A percentile compares a stretch with the other conserved stretches of the same genome.
These are phyloP conservation scores for Phialocephala sp. DNA, from an alignment of 2,329 filamentous ascomycete species.

Conservation along the genomic window DNA sequence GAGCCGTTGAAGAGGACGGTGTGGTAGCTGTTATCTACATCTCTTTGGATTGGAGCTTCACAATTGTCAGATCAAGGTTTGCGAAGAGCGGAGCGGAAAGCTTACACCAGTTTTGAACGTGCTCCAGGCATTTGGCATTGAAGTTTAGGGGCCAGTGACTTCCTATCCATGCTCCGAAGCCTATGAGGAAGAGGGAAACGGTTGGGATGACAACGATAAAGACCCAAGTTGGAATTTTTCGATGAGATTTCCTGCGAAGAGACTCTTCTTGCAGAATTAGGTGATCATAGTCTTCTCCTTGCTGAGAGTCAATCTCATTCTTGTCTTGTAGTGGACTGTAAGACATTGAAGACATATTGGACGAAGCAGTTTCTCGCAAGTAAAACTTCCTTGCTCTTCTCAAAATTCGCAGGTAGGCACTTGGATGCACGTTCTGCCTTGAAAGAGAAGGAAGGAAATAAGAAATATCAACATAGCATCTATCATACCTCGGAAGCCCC, in stretches of 20 bases:
- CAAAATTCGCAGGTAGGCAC: not conserved
- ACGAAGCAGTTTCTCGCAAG: not conserved
- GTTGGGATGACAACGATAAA: constrained; percentile 22
- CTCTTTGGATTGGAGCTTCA: constrained; percentile 45
- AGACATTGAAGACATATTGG: not conserved
- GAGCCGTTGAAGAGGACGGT: constrained; percentile 56
- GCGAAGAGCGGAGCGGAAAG: not conserved
- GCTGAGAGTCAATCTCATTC: constrained; percentile 26
- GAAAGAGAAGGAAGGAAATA: not conserved
- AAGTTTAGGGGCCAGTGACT: constrained; percentile 19
- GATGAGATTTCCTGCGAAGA: constrained; percentile 10
- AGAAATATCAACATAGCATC: not conserved
- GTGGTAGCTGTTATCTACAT: constrained; percentile 51
- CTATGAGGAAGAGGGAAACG: constrained; percentile 24
- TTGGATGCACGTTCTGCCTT: not conserved
- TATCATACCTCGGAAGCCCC: not conserved
- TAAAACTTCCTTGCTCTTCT: not conserved
- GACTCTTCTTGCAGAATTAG: constrained; percentile 26
- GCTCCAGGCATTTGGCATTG: constrained; percentile 29
- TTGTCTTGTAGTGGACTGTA: constrained; percentile 30
- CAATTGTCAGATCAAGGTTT: constrained; percentile 2
- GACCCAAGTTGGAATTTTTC: constrained; percentile 21
- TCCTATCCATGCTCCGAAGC: constrained; percentile 35
- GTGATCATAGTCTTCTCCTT: constrained; percentile 29
- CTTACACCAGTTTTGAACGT: constrained; percentile 38